Percentiles rank a stretch among this genome's conserved stretches.
These are phyloP conservation scores for Podospora sp. DNA, from an alignment of 495 filamentous ascomycete species.

Conservation along the genomic window DNA sequence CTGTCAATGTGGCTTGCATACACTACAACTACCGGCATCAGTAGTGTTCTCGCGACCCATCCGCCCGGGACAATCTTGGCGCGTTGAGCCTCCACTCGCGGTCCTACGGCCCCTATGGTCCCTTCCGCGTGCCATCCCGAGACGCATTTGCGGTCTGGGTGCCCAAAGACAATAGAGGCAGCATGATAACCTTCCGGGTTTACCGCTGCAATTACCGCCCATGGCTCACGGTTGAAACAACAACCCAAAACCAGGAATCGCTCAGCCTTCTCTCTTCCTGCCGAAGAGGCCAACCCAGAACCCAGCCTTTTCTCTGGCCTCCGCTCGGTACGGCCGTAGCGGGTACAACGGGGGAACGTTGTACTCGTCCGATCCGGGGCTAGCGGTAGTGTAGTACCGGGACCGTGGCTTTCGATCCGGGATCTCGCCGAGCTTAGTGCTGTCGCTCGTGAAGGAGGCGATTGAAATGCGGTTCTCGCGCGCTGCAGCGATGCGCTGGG, in stretches of 20 bases:
- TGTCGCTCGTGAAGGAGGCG: constrained; percentile 36
- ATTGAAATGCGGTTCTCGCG: constrained; percentile 33
- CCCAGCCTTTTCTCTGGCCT: constrained; percentile 31
- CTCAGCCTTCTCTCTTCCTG: constrained; percentile 20
- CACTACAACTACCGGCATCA: neutral
- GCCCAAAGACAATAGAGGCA: neutral
- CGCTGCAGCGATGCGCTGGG: constrained; percentile 15
- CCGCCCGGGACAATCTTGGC: constrained; percentile 4
- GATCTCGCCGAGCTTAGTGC: constrained; percentile 44
- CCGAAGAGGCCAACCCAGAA: constrained; percentile 36
- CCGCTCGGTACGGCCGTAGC: constrained; percentile 33
- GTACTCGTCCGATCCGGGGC: constrained; percentile 31
- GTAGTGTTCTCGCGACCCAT: neutral
- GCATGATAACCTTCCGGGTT: neutral
- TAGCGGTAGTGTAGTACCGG: constrained; percentile 16
- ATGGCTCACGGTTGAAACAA: constrained; percentile 7
- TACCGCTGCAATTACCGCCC: neutral
- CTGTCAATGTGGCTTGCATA: neutral
- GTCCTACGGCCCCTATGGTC: neutral
- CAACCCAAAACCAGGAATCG: neutral
- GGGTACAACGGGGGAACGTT: constrained; percentile 36
- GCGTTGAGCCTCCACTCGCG: neutral
- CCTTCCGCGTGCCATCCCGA: neutral
- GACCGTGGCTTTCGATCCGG: constrained; percentile 33
- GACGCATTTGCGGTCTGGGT: neutral